Conservation (phyloP, 2,329 filamentous ascomycete species). For the Mycocentrospora acerina region DNA sequence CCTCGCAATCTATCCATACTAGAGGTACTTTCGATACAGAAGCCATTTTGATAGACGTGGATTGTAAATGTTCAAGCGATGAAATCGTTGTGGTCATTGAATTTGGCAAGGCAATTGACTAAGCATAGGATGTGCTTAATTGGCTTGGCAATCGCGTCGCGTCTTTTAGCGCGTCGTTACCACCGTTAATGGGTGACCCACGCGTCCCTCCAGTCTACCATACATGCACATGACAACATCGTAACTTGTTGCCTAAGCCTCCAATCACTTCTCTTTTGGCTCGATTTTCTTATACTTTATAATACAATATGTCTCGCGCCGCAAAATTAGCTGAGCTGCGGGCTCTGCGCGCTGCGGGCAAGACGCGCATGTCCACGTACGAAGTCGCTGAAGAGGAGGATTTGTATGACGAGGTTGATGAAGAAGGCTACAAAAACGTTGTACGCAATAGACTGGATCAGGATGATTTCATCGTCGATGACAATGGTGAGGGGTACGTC, state of each 20-base stretch:
- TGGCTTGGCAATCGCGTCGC: slow-evolving; percentile 16
- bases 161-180: slow-evolving; percentile 21
- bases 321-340: slow-evolving; percentile 69
- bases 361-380: slow-evolving; percentile 86
- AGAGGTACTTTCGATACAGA: slow-evolving; percentile 66
- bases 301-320: slow-evolving; percentile 38
- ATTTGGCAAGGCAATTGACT: neutral
- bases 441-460: slow-evolving; percentile 85
- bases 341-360: slow-evolving; percentile 82
- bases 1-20: slow-evolving; percentile 84
- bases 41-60: slow-evolving; percentile 28
- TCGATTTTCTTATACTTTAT: slow-evolving; percentile 9
- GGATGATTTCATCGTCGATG: slow-evolving; percentile 98
- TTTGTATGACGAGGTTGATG: slow-evolving; percentile 94
- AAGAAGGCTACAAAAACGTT: slow-evolving; percentile 95
- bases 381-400: slow-evolving; percentile 80
- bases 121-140: slow-evolving; percentile 5
- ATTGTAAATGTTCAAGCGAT: slow-evolving; percentile 5
- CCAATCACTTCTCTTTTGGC: slow-evolving; percentile 15
- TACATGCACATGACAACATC: slow-evolving; percentile 19
- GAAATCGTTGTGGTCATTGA: neutral
- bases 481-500: slow-evolving; percentile 95
- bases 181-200: slow-evolving; percentile 8
- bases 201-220: slow-evolving; percentile 26
- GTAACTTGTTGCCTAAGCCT: slow-evolving; percentile 9